These are phyloP conservation scores for Pugionium cornutum DNA, from an alignment of 345 rosid species.

Conservation along the genomic window DNA sequence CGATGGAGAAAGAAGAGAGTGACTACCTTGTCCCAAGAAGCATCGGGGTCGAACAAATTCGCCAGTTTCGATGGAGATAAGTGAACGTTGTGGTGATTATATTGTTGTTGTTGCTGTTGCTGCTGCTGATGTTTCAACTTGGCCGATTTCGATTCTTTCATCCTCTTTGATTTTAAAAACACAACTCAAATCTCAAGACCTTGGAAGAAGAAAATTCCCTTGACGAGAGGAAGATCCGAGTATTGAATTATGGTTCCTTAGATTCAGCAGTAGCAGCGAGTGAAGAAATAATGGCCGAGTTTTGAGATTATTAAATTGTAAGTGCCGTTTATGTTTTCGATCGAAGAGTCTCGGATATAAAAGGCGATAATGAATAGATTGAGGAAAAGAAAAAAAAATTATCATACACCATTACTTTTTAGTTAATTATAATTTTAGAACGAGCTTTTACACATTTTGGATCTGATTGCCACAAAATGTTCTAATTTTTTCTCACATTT, in stretches of 20 bases:
- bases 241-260: background rate
- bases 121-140: constrained; percentile 55
- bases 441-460: no score
- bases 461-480: no score
- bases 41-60: constrained; percentile 85
- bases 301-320: constrained; percentile 26
- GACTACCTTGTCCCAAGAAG: constrained; percentile 88
- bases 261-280: background rate
- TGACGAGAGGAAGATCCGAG: constrained; percentile 1
- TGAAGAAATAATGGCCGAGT: constrained; percentile 13
- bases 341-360: no score
- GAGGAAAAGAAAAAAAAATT: no score
- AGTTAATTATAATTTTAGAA: no score
- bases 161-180: constrained; percentile 28
- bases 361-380: no score
- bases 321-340: background rate
- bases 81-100: constrained; percentile 54
- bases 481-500: no score
- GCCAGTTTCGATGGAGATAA: constrained; percentile 66
- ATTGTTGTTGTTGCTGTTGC: constrained; percentile 30
- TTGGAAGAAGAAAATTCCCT: background rate
- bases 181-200: constrained; percentile 2
- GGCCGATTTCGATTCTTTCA: constrained; percentile 59
- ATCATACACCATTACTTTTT: no score
- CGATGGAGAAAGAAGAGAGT: constrained; percentile 7